phyloP scores from a whole-genome alignment of 2,329 filamentous ascomycete genomes.

The Pseudopyrenochaeta lycopersici region DNA sequence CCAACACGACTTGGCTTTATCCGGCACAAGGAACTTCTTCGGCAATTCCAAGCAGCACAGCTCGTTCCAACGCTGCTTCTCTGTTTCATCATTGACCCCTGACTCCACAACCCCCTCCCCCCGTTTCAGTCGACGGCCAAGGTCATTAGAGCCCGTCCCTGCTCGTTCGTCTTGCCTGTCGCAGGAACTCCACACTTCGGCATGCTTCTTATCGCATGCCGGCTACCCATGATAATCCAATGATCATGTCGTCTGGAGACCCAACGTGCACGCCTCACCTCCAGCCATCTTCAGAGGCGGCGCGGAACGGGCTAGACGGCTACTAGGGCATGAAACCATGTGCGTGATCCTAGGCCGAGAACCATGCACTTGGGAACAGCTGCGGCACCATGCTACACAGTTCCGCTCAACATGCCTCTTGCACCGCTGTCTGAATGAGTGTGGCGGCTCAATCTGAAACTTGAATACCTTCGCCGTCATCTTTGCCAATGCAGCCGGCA shows the following conservation, averaged over 20 bases:
- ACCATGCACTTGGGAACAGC: constrained; percentile 25
- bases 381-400: constrained; percentile 1
- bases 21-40: neutral
- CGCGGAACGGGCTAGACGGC: constrained; percentile 20
- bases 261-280: too few species aligned
- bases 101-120: neutral
- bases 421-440: neutral
- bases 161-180: too few species aligned
- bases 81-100: neutral
- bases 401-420: neutral
- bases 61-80: neutral
- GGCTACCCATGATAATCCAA: too few species aligned
- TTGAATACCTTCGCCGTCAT: neutral
- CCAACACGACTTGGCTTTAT: neutral
- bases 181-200: too few species aligned
- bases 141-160: too few species aligned
- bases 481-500: neutral
- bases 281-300: neutral
- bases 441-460: neutral
- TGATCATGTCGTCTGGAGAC: too few species aligned
- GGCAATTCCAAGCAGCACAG: neutral
- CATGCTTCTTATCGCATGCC: neutral
- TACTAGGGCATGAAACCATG: constrained; percentile 25
- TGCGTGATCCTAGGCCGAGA: constrained; percentile 23
- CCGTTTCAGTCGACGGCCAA: neutral